These are phyloP conservation scores for Pyrus hybrid DNA, from an alignment of 331 rosid genomes.

Conservation along the genomic window DNA sequence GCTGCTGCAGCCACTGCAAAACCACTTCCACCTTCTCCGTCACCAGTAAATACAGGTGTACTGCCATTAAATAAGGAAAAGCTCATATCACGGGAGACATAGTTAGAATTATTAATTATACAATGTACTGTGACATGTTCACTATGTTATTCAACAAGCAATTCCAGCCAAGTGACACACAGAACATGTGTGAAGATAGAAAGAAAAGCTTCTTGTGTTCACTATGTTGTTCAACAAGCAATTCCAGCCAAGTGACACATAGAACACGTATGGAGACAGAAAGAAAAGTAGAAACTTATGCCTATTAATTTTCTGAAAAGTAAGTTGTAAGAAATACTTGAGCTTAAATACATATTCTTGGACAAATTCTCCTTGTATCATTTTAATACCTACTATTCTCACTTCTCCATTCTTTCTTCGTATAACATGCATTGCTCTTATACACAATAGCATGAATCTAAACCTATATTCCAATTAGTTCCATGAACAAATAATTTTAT, in stretches of 20 bases:
- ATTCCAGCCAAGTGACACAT: background rate
- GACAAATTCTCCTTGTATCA: background rate
- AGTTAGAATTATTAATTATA: background rate
- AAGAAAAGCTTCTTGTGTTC: too few relatives aligned
- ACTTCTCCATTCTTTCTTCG: background rate
- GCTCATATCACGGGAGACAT: background rate
- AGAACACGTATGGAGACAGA: background rate
- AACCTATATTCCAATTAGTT: background rate
- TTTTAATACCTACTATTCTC: background rate
- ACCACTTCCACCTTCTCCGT: constrained; percentile 96
- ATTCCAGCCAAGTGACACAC: too few relatives aligned
- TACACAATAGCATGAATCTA: background rate
- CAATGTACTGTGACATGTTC: too few relatives aligned
- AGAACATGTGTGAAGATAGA: too few relatives aligned
- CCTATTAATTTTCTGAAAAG: background rate
- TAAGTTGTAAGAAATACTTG: background rate
- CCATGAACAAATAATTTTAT: background rate
- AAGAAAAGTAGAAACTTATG: background rate
- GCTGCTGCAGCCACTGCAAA: constrained; percentile 90
- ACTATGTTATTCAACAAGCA: background rate
- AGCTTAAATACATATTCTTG: background rate
- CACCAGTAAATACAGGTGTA: constrained; percentile 94
- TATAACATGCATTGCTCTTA: background rate
- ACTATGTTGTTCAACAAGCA: background rate
- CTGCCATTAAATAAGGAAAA: constrained; percentile 32